These are phyloP conservation scores for Alternaria arbusti DNA, from an alignment of 2,329 filamentous ascomycete species.

Conservation along the genomic window DNA sequence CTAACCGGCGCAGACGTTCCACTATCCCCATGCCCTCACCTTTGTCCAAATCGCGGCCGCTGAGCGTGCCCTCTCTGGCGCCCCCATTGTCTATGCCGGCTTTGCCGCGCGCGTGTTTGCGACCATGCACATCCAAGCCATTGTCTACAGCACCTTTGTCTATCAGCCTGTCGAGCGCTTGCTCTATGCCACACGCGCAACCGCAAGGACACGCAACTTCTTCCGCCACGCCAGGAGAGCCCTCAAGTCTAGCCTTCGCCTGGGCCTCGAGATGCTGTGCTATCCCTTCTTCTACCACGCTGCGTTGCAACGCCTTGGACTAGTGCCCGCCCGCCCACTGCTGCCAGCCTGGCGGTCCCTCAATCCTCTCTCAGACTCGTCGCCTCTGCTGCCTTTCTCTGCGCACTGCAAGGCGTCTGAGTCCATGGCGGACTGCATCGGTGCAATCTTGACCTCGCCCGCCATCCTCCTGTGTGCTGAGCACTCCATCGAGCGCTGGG, in stretches of 20 bases:
- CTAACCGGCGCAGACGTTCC: conserved; percentile 33
- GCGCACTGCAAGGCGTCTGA: conserved; percentile 20
- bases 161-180: conserved; percentile 41
- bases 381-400: conserved; percentile 33
- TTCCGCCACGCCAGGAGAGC: conserved; percentile 30
- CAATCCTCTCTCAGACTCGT: conserved; percentile 37
- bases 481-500: conserved; percentile 34
- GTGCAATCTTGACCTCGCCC: conserved; percentile 34
- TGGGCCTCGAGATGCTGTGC: conserved; percentile 36
- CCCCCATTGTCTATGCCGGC: conserved; percentile 36
- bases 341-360: conserved; percentile 36
- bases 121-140: conserved; percentile 26
- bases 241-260: conserved; percentile 34
- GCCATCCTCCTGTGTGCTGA: conserved; percentile 34
- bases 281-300: conserved; percentile 44
- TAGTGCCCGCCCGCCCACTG: conserved; percentile 35
- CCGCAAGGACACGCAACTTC: conserved; percentile 24
- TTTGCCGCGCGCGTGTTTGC: conserved; percentile 30
- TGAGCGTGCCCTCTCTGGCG: conserved; percentile 27
- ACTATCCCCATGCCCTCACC: conserved; percentile 24
- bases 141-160: conserved; percentile 25
- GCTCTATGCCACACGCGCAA: conserved; percentile 26
- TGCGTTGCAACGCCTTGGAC: conserved; percentile 38
- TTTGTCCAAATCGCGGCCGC: conserved; percentile 35
- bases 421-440: conserved; percentile 19